Evolutionary conservation across 192 early-diverging fungal genomes (phyloP), one percentile per base, ranked within the genome.

Genomic region (Endogone sp.): DNA sequence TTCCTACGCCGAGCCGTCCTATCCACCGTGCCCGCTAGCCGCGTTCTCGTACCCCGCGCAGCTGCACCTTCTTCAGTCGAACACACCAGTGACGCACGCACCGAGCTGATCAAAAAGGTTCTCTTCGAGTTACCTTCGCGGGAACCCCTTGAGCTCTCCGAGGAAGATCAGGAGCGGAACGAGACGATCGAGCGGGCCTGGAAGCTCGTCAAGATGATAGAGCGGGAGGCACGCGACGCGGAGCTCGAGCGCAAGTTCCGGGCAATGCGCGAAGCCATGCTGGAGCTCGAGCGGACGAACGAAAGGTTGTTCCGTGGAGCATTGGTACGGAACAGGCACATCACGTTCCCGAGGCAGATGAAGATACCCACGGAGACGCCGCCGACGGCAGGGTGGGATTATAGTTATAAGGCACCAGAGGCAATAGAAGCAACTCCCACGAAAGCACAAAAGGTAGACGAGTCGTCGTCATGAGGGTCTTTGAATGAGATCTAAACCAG

Each of bases 341-440:
- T 77, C 16, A 83, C 84, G 9, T 92, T 91, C 73, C 91, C 89
- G 20, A 81, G 85, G 11, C 85, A 90, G 74, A 84, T 91, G 81
- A 89, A 87, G 56, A 89, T 89, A 63, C 84, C 90, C 28, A 91
- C 89, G 2, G 91, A 91, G 68, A 92, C 91, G 4, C 89, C 91
- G 11, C 76, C 88, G 20, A 80, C 79, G 37, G 75, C 80, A 69
- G 85, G 86, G 66, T 92, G 91, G 91, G 83, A 92, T 73, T 88
- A 90, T 70, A 66, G 75, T 23, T 82, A 82, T 64, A 79, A 68
- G 44, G 49, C 65, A n/a, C 30, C 60, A 28, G 37, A 60, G 2
- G 29, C 58, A 22, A 60, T 28, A 60, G 27, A 28, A 60, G 27
- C 22, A 10, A 22, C 22, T 23, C 9, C 10, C 24, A 21, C 10